phyloP scores from a whole-genome alignment of 257 asterid species.

The Nicotiana tabacum region DNA sequence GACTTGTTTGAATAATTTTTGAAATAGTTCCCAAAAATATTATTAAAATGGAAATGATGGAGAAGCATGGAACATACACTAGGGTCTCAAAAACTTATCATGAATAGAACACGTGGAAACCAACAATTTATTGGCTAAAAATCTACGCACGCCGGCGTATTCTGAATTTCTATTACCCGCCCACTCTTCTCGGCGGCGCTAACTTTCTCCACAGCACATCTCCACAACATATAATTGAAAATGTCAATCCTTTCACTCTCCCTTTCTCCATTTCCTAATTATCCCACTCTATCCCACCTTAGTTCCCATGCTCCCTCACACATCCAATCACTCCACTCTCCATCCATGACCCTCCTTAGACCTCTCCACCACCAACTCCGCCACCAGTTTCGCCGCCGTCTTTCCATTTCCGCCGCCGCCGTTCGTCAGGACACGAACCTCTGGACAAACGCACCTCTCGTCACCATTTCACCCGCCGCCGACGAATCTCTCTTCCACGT shows the following conservation, averaged over 20 bases:
- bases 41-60: neutral
- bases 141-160: neutral
- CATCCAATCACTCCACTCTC: conserved; percentile 30
- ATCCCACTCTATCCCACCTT: conserved; percentile 26
- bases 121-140: conserved; percentile 3
- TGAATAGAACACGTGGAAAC: conserved; percentile 28
- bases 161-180: neutral
- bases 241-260: conserved; percentile 39
- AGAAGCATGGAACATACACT: neutral
- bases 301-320: conserved; percentile 46
- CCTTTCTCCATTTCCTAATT: conserved; percentile 22
- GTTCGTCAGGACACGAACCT: conserved; percentile 40
- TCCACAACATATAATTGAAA: neutral
- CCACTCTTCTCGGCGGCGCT: conserved; percentile 48
- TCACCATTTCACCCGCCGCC: conserved; percentile 62
- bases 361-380: conserved; percentile 36
- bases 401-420: conserved; percentile 45
- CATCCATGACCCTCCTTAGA: conserved; percentile 54
- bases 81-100: conserved; percentile 15
- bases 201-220: conserved; percentile 32
- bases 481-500: conserved; percentile 63
- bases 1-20: no score
- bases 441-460: conserved; percentile 55
- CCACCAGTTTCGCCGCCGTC: conserved; percentile 39
- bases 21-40: no score